phyloP scores from a whole-genome alignment of 2,329 filamentous ascomycete species.

The Calonectria multiphialidica region DNA sequence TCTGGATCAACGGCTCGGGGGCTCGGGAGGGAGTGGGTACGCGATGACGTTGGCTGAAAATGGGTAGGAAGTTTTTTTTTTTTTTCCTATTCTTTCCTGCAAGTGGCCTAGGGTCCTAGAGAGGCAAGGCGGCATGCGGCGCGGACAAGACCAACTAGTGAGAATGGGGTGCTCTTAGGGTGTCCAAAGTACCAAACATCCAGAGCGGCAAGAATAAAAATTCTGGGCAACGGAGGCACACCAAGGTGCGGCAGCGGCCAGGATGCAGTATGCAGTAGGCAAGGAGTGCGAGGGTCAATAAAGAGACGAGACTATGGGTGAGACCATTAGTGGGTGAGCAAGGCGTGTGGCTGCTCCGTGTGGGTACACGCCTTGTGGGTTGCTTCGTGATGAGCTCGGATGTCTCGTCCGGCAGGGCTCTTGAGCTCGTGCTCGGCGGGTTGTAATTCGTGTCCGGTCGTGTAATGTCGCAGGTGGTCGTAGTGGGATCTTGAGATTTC shows the following conservation, averaged over 20 bases:
- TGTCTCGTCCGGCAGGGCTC: conserved; percentile 26
- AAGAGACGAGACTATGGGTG: conserved; percentile 16
- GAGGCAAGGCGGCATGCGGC: conserved; percentile 11
- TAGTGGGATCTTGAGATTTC: conserved; percentile 3
- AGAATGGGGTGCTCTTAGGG: background rate
- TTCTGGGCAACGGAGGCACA: background rate
- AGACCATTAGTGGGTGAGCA: conserved; percentile 12
- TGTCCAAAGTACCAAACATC: conserved; percentile 7
- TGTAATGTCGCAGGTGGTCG: conserved; percentile 21
- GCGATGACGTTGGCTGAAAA: conserved; percentile 44
- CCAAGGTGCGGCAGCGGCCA: background rate
- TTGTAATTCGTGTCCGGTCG: conserved; percentile 16
- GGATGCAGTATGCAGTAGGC: background rate
- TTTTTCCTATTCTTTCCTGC: conserved; percentile 1
- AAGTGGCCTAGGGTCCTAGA: conserved; percentile 5
- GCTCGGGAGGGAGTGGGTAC: conserved; percentile 44
- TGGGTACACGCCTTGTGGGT: conserved; percentile 20
- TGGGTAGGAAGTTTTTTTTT: conserved; percentile 19
- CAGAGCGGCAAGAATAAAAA: background rate
- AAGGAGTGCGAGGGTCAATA: conserved; percentile 16
- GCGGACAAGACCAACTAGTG: conserved; percentile 12
- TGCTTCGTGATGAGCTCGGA: conserved; percentile 26
- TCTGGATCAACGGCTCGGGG: conserved; percentile 44
- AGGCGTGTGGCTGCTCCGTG: conserved; percentile 19
- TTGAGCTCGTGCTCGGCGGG: conserved; percentile 20